Base-by-base conservation (phyloP, 495 filamentous ascomycete genomes). In the Cenococcum geophilum region DNA sequence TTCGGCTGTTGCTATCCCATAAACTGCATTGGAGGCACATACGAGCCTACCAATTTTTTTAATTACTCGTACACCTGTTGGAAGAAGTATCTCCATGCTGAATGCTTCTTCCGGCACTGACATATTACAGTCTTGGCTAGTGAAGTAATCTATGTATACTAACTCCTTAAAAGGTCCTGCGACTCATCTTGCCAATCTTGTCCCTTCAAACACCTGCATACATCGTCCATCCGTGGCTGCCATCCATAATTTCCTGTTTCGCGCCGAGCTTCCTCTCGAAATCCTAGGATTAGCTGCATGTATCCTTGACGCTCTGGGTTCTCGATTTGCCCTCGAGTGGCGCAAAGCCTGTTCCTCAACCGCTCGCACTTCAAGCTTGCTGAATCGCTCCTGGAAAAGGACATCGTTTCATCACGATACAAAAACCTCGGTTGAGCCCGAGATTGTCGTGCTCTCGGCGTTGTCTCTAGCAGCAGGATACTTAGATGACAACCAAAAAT, bases 231-330 rank as follows among this genome's bases (percentile, higher is more conserved):
- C 57, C 27, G 50, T 53, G 16, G 14, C 58, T 1, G 52, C 43
- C 2, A 64, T 65, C 40, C 21, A 40, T 4, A 45, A 32, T 12
- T 59, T 58, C 49, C 63, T 71, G 14, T n/a, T 5, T 0, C 63
- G 68, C n/a, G 52, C 66, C 4, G 35, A 62, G 12, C 66, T 71
- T 25, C 63, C 68, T 1, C 25, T 60, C 35, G 61, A 67, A 22
- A 55, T 65, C 42, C 27, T 71, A 34, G 68, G 58, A 5, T 64
- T 69, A 20, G 47, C 68, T 1, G 59, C 66, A 14, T 71, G 68
- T 43, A 64, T 71, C 20, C 63, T 71, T 1, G 66, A 68, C 42
- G 53, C 66, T 1, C 63, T 70, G 10, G 49, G 55, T 22, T 18
- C 18, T 1, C 63, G 54, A 16, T 70, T 70, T 40, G 60, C 56